Evolutionary conservation across 345 rosid species (phyloP).

Genomic region (Jatropha curcas): DNA sequence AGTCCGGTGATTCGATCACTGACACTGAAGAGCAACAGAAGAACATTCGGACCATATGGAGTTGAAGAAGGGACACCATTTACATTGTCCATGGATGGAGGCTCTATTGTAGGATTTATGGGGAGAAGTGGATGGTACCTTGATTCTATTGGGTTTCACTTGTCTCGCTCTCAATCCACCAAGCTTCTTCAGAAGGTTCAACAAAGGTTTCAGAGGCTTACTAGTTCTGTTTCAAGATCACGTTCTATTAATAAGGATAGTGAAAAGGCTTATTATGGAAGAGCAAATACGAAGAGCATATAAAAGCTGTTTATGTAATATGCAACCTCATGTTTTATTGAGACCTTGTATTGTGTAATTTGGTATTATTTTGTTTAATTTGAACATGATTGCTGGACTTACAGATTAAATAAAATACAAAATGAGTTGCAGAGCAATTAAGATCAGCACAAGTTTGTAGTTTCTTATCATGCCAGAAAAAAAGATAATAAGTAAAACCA

Average conservation of each 20-base stretch:
- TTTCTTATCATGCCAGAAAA: too few species aligned
- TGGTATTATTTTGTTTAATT: too few species aligned
- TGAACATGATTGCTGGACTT: too few species aligned
- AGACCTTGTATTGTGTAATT: too few species aligned
- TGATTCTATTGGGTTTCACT: slow-evolving; percentile 62
- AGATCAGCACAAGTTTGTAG: too few species aligned
- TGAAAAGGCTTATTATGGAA: slow-evolving; percentile 5
- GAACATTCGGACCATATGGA: slow-evolving; percentile 69
- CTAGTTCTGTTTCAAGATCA: slow-evolving; percentile 32
- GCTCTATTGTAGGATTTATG: slow-evolving; percentile 56
- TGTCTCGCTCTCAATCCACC: slow-evolving; percentile 44
- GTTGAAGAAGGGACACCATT: slow-evolving; percentile 77
- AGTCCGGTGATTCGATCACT: slow-evolving; percentile 69
- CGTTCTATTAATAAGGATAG: neutral
- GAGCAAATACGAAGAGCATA: neutral
- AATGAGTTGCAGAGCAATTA: too few species aligned
- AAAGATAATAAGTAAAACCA: too few species aligned
- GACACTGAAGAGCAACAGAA: slow-evolving; percentile 58
- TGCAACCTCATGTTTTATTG: too few species aligned
- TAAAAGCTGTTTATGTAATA: too few species aligned
- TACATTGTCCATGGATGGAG: slow-evolving; percentile 53
- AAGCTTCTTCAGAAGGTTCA: slow-evolving; percentile 53
- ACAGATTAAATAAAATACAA: too few species aligned
- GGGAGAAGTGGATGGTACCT: slow-evolving; percentile 78
- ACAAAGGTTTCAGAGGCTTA: slow-evolving; percentile 49